Evolutionary conservation across 805 yeast genomes (phyloP).

Genomic region (Hanseniaspora singularis): DNA sequence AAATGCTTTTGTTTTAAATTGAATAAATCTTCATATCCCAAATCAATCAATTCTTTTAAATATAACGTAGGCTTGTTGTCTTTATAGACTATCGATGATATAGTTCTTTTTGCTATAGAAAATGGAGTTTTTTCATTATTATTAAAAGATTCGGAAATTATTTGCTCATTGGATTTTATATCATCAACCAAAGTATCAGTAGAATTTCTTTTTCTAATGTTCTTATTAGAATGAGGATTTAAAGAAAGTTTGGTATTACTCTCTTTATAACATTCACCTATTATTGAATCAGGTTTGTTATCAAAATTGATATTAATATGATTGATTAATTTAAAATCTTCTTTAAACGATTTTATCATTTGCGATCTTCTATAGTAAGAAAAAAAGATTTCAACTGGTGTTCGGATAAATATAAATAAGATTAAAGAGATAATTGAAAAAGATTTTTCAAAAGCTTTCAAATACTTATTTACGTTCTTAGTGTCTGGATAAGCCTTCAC

Average conservation of each 20-base stretch:
- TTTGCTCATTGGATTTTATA: constrained; percentile 9
- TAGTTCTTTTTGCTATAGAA: constrained; percentile 12
- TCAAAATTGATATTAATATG: constrained; percentile 1
- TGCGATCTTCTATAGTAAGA: constrained; percentile 9
- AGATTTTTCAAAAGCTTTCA: neutral
- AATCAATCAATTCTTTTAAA: constrained; percentile 24
- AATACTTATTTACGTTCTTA: neutral
- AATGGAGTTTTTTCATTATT: constrained; percentile 2
- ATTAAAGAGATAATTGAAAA: neutral
- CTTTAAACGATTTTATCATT: constrained; percentile 1
- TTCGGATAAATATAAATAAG: constrained; percentile 2
- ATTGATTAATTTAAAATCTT: constrained; percentile 8
- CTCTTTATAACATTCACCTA: no score
- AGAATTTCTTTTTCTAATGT: neutral
- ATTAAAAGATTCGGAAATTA: constrained; percentile 9
- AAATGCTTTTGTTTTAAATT: constrained; percentile 21
- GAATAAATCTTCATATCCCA: constrained; percentile 18
- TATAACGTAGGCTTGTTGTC: constrained; percentile 24
- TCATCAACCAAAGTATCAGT: neutral
- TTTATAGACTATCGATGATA: constrained; percentile 19
- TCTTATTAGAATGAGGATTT: no score
- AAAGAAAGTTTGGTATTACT: no score
- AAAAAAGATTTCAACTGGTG: constrained; percentile 4
- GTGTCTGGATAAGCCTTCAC: neutral
- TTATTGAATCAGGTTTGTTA: neutral